Base-by-base conservation (phyloP, 2,329 filamentous ascomycete genomes). In the Fusarium sulawesiense region DNA sequence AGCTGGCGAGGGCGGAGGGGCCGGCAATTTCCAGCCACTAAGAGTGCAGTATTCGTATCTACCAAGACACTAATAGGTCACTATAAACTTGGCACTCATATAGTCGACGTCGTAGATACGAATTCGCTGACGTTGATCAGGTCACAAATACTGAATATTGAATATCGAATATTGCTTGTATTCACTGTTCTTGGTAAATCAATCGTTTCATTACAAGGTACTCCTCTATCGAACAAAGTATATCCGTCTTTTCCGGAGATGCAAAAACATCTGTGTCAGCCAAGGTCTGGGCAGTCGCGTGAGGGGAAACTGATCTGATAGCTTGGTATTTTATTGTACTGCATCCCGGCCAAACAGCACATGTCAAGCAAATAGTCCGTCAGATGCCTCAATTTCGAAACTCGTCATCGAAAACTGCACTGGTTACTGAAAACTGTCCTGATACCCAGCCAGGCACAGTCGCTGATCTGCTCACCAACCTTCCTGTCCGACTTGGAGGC, bases 21-120 rank as follows among this genome's bases (percentile, higher is more conserved):
- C 55, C 67, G 66, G 63, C 49, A 68, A 53, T 48, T 54, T 47
- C 66, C 64, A 53, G 55, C 67, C 67, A 69, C 53, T 70, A 49
- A 48, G 37, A 57, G 50, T 50, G 44, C 32, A 48, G 41, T 18
- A 23, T 51, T 54, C 32, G 7, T 30, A 50, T 25, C 44, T 27
- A 42, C 51, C 51, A 66, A 67, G 62, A 51, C 64, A 55, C 62
- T 66, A 66, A 37, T 21, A 34, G 14, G 23, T 41, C 55, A 45
- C 42, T 60, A 47, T 29, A 32, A 65, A 30, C 62, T 54, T 51
- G 54, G 62, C 62, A 60, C 30, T 53, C 37, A 21, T 53, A 29
- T 34, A 64, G 14, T 25, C 60, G 23, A 57, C 29, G 45, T 48
- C 45, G 18, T 42, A 9, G 37, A 47, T 40, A 42, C 41, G 20